Evolutionary conservation across 2,329 filamentous ascomycete genomes (phyloP).

Genomic region (Aspergillus sp.): DNA sequence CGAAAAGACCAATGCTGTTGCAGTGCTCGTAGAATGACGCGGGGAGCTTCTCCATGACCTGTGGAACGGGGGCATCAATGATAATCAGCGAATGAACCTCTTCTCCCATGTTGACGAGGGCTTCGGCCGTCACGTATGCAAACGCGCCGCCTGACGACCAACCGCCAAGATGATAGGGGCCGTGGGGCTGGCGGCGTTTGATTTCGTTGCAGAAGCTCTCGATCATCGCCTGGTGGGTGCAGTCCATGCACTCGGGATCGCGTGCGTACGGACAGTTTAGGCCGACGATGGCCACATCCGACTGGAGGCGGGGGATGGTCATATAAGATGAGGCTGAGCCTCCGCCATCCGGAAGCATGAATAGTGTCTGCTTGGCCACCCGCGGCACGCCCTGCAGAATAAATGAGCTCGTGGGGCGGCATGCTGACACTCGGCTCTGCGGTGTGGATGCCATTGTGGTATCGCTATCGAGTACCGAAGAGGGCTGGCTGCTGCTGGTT

Average conservation of each 20-base stretch:
- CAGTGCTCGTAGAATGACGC: background rate
- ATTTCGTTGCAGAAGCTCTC: constrained; percentile 15
- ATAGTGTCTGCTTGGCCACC: constrained; percentile 21
- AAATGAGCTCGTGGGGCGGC: too few relatives aligned
- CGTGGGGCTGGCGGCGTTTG: constrained; percentile 27
- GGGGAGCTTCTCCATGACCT: background rate
- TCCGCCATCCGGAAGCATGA: constrained; percentile 41
- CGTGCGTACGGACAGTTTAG: constrained; percentile 36
- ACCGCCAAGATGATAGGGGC: constrained; percentile 53
- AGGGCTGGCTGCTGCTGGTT: too few relatives aligned
- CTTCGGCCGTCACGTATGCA: constrained; percentile 52
- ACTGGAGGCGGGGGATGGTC: constrained; percentile 29
- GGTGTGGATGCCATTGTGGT: too few relatives aligned
- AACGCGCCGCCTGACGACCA: constrained; percentile 63
- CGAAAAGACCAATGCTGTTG: too few relatives aligned
- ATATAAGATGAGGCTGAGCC: constrained; percentile 39
- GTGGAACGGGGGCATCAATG: constrained; percentile 55
- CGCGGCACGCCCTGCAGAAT: constrained; percentile 5
- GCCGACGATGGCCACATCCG: constrained; percentile 45
- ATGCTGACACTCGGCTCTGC: too few relatives aligned
- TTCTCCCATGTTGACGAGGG: constrained; percentile 44
- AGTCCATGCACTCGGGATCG: constrained; percentile 22
- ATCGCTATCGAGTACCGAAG: too few relatives aligned
- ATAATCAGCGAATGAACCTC: constrained; percentile 50
- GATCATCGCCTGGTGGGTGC: background rate